A percentile compares a stretch with the other conserved stretches of the same genome.
Evolutionary conservation across 1,139 yeast genomes (phyloP).

Genomic region (Hansenula lynferdii): DNA sequence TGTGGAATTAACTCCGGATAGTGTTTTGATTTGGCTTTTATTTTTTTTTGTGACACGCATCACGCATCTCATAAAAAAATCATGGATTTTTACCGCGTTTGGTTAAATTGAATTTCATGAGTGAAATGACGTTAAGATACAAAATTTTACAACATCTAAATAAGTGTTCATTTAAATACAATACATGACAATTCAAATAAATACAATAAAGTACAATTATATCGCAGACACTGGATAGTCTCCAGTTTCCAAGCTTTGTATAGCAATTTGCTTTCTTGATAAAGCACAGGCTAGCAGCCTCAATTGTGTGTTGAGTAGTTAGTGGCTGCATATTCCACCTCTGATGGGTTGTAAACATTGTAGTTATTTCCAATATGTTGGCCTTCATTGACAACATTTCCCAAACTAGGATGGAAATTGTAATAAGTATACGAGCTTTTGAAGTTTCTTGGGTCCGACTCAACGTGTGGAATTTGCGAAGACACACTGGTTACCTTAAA

Average conservation of each 20-base stretch:
- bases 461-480: no score
- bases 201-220: no score
- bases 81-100: background rate
- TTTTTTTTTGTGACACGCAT: background rate
- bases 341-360: no score
- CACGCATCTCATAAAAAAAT: background rate
- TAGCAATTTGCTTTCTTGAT: no score
- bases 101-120: background rate
- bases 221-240: no score
- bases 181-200: no score
- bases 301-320: no score
- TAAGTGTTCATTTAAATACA: background rate
- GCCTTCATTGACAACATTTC: no score
- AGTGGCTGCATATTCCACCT: no score
- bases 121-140: no score
- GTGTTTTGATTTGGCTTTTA: background rate
- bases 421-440: background rate
- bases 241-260: no score
- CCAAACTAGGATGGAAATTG: background rate
- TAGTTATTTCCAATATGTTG: background rate
- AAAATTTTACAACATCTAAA: background rate
- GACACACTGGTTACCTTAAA: background rate
- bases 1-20: background rate
- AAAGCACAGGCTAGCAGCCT: no score
- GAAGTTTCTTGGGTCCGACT: background rate